Evolutionary conservation across 345 rosid genomes (phyloP).

Genomic region (Bruguiera sexangula): DNA sequence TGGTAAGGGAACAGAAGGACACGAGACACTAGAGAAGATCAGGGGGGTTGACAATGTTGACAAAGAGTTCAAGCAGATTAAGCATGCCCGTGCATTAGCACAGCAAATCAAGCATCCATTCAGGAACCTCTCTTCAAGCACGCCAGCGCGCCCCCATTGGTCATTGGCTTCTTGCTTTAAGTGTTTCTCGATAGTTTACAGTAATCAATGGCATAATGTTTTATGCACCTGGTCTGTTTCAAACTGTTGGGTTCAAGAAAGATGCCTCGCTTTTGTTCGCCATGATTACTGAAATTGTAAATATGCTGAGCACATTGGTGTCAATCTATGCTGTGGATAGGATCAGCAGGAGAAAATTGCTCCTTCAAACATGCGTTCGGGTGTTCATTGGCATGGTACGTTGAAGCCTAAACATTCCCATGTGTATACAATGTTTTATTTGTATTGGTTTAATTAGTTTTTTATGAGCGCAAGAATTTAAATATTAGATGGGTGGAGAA

Average conservation of each 20-base stretch:
- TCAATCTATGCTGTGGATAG: slow-evolving; percentile 56
- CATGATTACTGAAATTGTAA: slow-evolving; percentile 54
- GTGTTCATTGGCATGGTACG: slow-evolving; percentile 27
- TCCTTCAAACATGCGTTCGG: slow-evolving; percentile 52
- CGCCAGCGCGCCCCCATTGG: slow-evolving; percentile 35
- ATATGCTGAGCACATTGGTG: slow-evolving; percentile 55
- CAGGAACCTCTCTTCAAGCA: slow-evolving; percentile 41
- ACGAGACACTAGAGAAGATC: slow-evolving; percentile 38
- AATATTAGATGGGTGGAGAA: too few relatives aligned
- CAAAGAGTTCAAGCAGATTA: slow-evolving; percentile 30
- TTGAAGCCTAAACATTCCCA: too few relatives aligned
- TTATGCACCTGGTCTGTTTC: slow-evolving; percentile 63
- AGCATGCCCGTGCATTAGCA: slow-evolving; percentile 37
- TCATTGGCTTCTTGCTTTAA: slow-evolving; percentile 37
- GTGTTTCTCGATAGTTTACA: slow-evolving; percentile 39
- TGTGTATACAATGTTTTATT: too few relatives aligned
- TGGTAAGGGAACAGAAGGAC: slow-evolving; percentile 26
- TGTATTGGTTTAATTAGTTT: too few relatives aligned
- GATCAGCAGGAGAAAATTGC: slow-evolving; percentile 51
- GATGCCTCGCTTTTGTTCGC: slow-evolving; percentile 57
- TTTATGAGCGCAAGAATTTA: too few relatives aligned
- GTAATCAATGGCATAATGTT: slow-evolving; percentile 53
- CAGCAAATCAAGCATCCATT: slow-evolving; percentile 39
- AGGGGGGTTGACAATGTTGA: slow-evolving; percentile 32
- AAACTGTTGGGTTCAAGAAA: slow-evolving; percentile 59